phyloP scores from a whole-genome alignment of 805 yeast species.

The Maudiozyma saulgeensis region DNA sequence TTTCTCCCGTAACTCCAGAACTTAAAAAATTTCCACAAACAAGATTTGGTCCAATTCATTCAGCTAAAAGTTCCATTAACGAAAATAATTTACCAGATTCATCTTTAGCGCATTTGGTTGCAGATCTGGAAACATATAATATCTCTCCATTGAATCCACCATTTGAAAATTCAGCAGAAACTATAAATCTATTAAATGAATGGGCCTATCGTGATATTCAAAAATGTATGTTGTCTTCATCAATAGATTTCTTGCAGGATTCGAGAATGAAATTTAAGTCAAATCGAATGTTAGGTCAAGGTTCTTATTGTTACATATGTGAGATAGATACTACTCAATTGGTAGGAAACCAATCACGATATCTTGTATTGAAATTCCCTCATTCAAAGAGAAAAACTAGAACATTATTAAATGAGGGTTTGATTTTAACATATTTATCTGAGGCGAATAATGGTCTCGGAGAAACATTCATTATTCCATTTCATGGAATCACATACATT shows the following conservation, averaged over 20 bases:
- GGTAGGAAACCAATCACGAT: background rate
- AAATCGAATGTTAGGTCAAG: slow-evolving; percentile 7
- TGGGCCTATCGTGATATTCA: background rate
- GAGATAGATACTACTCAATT: background rate
- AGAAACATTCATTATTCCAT: slow-evolving; percentile 1
- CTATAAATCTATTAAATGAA: background rate
- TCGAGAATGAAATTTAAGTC: slow-evolving; percentile 3
- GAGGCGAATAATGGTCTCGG: background rate
- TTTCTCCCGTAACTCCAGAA: background rate
- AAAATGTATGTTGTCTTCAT: background rate
- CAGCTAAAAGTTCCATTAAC: background rate
- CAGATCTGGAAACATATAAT: background rate
- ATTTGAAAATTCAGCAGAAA: background rate
- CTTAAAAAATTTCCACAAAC: background rate
- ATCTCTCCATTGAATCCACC: background rate
- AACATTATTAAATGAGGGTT: slow-evolving; percentile 9
- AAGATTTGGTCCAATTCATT: background rate
- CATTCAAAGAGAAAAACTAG: slow-evolving; percentile 7
- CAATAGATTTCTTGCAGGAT: slow-evolving; percentile 8
- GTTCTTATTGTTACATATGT: slow-evolving; percentile 11
- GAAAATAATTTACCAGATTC: background rate
- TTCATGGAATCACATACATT: slow-evolving; percentile 3
- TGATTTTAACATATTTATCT: slow-evolving; percentile 5
- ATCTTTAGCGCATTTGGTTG: background rate
- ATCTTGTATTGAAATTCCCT: slow-evolving; percentile 12